Evolutionary conservation across 495 filamentous ascomycete genomes (phyloP).

Genomic region (Penicilliopsis zonata): DNA sequence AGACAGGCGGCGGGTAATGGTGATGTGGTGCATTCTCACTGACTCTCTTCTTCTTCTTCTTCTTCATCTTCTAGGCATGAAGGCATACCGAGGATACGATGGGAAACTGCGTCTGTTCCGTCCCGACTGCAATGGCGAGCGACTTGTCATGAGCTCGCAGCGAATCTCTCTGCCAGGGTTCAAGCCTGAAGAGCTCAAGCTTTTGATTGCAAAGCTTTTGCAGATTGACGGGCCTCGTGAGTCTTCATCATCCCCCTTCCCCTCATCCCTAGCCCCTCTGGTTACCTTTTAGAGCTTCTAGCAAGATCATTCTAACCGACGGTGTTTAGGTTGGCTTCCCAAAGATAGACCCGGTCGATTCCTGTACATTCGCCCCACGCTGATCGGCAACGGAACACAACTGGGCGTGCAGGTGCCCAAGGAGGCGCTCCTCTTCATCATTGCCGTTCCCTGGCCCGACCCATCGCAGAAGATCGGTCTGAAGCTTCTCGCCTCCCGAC

Average conservation of each 20-base stretch:
- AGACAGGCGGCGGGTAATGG: too few relatives aligned
- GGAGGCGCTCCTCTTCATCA: conserved; percentile 76
- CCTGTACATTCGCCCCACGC: conserved; percentile 72
- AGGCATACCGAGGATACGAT: conserved; percentile 74
- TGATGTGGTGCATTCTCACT: too few relatives aligned
- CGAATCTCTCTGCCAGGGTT: conserved; percentile 73
- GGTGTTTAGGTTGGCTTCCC: conserved; percentile 61
- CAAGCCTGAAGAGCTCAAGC: conserved; percentile 55
- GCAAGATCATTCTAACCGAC: not conserved
- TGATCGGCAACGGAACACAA: conserved; percentile 69
- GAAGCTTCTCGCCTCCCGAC: conserved; percentile 62
- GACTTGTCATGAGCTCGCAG: conserved; percentile 57
- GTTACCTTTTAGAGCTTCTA: not conserved
- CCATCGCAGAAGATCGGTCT: conserved; percentile 37
- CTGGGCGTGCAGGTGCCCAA: conserved; percentile 73
- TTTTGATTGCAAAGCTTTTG: conserved; percentile 57
- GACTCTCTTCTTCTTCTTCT: too few relatives aligned
- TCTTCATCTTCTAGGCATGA: too few relatives aligned
- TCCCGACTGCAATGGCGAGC: conserved; percentile 60
- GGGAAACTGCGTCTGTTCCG: conserved; percentile 78
- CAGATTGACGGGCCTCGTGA: conserved; percentile 34
- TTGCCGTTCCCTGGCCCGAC: conserved; percentile 61
- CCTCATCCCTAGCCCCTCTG: too few relatives aligned
- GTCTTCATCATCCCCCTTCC: too few relatives aligned
- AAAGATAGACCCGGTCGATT: conserved; percentile 45